Evolutionary conservation across 345 rosid genomes (phyloP).

Genomic region (Diplotaxis tenuifolia): DNA sequence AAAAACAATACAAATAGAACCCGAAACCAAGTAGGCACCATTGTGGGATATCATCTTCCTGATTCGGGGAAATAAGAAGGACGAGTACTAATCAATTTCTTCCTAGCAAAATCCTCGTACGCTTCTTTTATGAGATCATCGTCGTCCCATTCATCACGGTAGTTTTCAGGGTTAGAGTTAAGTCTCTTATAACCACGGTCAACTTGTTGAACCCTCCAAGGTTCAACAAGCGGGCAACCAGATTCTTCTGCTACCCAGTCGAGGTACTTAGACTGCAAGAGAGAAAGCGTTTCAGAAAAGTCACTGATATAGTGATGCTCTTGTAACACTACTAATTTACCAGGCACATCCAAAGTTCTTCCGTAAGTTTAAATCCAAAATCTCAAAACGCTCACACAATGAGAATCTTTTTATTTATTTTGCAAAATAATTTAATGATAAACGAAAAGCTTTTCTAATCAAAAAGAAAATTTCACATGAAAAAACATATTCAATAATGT

Average conservation of each 20-base stretch:
- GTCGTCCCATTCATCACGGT: constrained; percentile 59
- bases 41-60: neutral
- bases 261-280: constrained; percentile 46
- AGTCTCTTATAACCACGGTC: neutral
- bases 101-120: constrained; percentile 40
- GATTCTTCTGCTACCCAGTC: constrained; percentile 39
- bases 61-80: constrained; percentile 5
- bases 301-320: neutral
- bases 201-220: constrained; percentile 52
- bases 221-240: constrained; percentile 40
- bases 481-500: no score
- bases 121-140: constrained; percentile 45
- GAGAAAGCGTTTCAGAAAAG: no score
- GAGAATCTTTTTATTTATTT: neutral
- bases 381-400: no score
- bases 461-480: neutral
- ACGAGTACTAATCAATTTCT: constrained; percentile 1
- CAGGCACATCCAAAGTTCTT: neutral
- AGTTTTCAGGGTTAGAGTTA: constrained; percentile 35
- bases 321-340: neutral
- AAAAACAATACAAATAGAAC: neutral
- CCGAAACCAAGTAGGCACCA: neutral
- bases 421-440: neutral
- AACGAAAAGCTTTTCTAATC: neutral
- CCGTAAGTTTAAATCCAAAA: no score